Base-by-base conservation (phyloP, 176 grass and related monocot genomes). In the Dactylis glomerata region DNA sequence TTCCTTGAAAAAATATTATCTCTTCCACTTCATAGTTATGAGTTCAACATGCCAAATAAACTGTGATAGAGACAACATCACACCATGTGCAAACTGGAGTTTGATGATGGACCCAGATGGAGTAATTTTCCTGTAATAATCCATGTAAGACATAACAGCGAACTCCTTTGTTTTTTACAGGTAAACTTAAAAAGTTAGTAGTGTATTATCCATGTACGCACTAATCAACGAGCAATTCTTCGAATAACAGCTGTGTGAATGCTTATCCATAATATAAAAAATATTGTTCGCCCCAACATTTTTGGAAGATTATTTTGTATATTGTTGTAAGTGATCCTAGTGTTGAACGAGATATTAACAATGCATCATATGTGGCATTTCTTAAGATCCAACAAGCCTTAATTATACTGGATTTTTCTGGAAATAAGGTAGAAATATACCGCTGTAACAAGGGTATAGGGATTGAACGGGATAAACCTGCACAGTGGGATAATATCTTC, bases 401-500 rank as follows among this genome's bases (percentile, higher is more conserved):
- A 59, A 77, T 52, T 13, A 74, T 23, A 49, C 17, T 57, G 64
- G 27, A 30, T 23, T 26, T 46, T 76, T 41, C 24, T 56, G 13
- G 11, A 77, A 30, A 0, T 64, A 46, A 28, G 70, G 44, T 64
- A 77, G 14, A 44, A 7, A 56, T 47, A 16, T 12, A 65, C 42
- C 49, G 46, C 2, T 82, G 24, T 58, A 78, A 74, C 26, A 79
- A 38, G n/a, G 54, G 67, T 19, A 77, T 42, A 30, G 52, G 37
- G 51, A 33, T 70, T 4, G 42, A 33, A 76, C 41, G 30, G 19
- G 11, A 84, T 34, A 67, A 85, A 97, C 95, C 89, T 91, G 95
- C 95, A 97, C 33, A 98, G 76, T 41, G 92, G 91, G n/a, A 93
- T 78, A 71, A 98, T 91, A 32, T 91, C 59, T 57, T 87, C 73